Base-by-base conservation (phyloP, 139 green algal genomes). In the Prasinococcaceae sp. region DNA sequence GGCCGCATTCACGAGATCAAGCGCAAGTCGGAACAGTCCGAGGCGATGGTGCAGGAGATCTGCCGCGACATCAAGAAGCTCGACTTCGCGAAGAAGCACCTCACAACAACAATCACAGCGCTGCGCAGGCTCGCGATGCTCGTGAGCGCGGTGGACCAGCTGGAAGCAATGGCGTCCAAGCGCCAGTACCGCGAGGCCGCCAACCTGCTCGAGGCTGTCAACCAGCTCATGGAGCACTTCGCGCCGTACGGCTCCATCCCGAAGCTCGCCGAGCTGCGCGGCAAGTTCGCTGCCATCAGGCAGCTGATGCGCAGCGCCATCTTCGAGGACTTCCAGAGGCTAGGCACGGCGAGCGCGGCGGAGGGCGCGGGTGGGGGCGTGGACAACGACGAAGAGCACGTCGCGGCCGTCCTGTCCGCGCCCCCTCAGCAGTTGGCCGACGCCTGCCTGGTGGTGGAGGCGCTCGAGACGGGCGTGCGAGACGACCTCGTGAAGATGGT, bases 11-110 rank as follows among this genome's bases (percentile, higher is more conserved):
- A 56, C 2, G 86, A 92, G 36, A 96, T 97, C 50, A 80, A 89
- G 61, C 66, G 47, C 23, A 92, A 94, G 63, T 79, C 83, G 6
- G 81, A 87, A 57, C 73, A 87, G 63, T 94, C 74, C 50, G 85
- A 98, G 68, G 66, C 68, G 14, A 88, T 96, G 78, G 88, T 96
- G 29, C 81, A 95, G 60, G 88, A 97, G 60, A 96, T 97, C 37
- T 94, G 84, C 46, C 66, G 83, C 4, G 88, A 95, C 72, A 94
- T 96, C 57, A 80, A 82, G 54, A 93, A 92, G 69, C 75, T 98
- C 23, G 90, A 98, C 69, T 84, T 73, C 47, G 90, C 90, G 17
- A 98, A 98, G 74, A 79, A 79, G 47, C 84, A 97, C 69, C 75
- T 98, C 6, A 95, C 86, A 0, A 68, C 75, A 68, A 84, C 85